Evolutionary conservation across 2,329 filamentous ascomycete genomes (phyloP), one percentile per base, ranked within the genome.

Genomic region (Cladosporium sp.): DNA sequence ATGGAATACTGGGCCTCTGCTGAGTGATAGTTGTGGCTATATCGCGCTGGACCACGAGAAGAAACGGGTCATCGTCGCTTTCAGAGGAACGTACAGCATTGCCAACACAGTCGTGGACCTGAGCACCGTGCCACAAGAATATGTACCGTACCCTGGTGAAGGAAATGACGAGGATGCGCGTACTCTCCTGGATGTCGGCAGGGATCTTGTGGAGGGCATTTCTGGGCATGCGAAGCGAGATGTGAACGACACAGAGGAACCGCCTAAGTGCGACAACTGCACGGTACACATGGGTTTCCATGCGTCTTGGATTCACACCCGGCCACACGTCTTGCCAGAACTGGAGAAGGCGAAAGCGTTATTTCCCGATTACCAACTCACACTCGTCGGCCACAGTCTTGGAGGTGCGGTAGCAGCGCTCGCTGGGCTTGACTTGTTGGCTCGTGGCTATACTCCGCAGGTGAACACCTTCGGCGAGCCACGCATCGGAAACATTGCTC

Each of bases 381-480:
- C 88, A 22, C 79, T 99, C 3, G 85, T 96, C 7, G 94, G 94
- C 0, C 94, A 99, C 73, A 96, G 90, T 52, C 84, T 99, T 0
- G 94, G 94, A 19, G 94, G 94, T 15, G 92, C 94, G 0, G 90
- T 99, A 1, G 93, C 94, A 2, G 88, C 90, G 1, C 82, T 99
- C 3, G 94, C 92, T 0, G 90, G 84, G 1, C 79, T 97, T 30
- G 94, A 99, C 69, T 83, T 96, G 69, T 82, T 85, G 60, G 82
- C 86, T 0, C 79, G 88, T n/a, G 90, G 88, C 17, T 94, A 88
- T 86, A 75, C 87, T 8, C 85, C 92, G 2, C 74, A 81, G 14
- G 85, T 96, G 40, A 97, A 93, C 5, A 97, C 94, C 0, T 99
- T 96, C 73, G 94, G 94, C 9, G 91, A 97, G 74, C 94, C 94